A percentile compares a stretch with the other conserved stretches of the same genome.
Evolutionary conservation across 495 filamentous ascomycete species (phyloP).

Genomic region (Hyphodiscus hymeniophilus): DNA sequence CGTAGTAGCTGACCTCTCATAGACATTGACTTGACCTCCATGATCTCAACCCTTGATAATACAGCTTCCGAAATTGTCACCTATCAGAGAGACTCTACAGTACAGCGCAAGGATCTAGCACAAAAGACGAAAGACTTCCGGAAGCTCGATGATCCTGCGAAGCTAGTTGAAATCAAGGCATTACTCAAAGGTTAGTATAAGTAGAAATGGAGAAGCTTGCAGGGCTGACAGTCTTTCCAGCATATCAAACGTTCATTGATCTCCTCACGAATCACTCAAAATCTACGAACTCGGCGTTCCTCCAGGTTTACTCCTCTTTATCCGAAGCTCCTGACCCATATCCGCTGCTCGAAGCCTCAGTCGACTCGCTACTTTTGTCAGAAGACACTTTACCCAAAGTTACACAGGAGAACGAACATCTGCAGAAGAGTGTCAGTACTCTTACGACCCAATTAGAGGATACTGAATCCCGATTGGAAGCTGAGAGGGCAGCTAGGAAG

Average conservation of each 20-base stretch:
- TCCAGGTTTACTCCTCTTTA: constrained; percentile 84
- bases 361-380: constrained; percentile 83
- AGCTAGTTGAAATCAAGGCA: constrained; percentile 79
- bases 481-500: constrained; percentile 63
- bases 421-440: constrained; percentile 67
- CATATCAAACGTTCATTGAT: constrained; percentile 97
- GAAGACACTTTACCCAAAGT: constrained; percentile 88
- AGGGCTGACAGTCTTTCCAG: constrained; percentile 34
- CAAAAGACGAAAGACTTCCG: constrained; percentile 98
- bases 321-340: constrained; percentile 97
- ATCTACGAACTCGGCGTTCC: constrained; percentile 79
- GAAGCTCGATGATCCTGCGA: constrained; percentile 86
- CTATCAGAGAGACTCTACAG: constrained; percentile 82
- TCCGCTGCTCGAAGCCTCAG: constrained; percentile 88
- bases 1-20: constrained; percentile 25
- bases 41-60: constrained; percentile 81
- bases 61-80: constrained; percentile 88
- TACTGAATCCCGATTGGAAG: constrained; percentile 64
- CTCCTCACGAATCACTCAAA: constrained; percentile 91
- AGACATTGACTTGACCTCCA: constrained; percentile 84
- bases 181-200: constrained; percentile 65
- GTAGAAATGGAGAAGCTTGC: neutral
- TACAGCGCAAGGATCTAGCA: constrained; percentile 92
- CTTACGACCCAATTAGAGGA: constrained; percentile 92
- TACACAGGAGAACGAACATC: constrained; percentile 73